Evolutionary conservation across 228 moss, liverwort and hornwort species (phyloP), one percentile per base, ranked within the genome.

Genomic region (Sphagnum magellanicum): DNA sequence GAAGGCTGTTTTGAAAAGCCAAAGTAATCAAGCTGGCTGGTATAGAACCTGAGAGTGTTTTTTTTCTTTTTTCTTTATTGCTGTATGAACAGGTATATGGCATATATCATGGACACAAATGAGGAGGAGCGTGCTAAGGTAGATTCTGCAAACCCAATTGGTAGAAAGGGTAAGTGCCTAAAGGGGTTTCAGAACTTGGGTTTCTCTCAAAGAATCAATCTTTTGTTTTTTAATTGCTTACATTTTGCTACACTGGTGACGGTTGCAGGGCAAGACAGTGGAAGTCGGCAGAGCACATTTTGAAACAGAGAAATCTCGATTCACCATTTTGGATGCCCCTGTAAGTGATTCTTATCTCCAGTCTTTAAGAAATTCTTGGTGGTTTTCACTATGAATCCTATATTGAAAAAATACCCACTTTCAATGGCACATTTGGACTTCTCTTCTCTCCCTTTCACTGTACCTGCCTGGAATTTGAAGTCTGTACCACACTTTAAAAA

Each of bases 91-190:
- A 91, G 91, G 94, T 97, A 97, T 53, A 93, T 97, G 97, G 93
- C 97, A 1, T 97, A 97, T 72, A 93, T 97, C 60, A 97, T 97
- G 97, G 97, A 97, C 67, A 97, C 91, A 12, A 93, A 93, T 64
- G 93, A 91, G 64, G 97, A 97, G 65, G 97, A 97, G 82, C 83
- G 96, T 70, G 90, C 91, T 48, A 91, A 97, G 91, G 94, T 94
- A 55, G 9, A 12, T 16, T 6, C 62, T n/a, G 32, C 32, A 32
- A 32, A 32, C 32, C 32, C 32, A 32, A 32, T 32, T 32, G 32
- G 32, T 32, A 32, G 32, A 32, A 3, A 32, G 32, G 32, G 32
- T 32, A 2, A 32, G 32, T 32, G 32, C 32, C 32, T 32, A 32
- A 2, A 32, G 32, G 3, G 32, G 32, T 3, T 32, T 32, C 32